Evolutionary conservation across 2,329 filamentous ascomycete genomes (phyloP), one percentile per base, ranked within the genome.

Genomic region (Teratosphaeria zuluensis): DNA sequence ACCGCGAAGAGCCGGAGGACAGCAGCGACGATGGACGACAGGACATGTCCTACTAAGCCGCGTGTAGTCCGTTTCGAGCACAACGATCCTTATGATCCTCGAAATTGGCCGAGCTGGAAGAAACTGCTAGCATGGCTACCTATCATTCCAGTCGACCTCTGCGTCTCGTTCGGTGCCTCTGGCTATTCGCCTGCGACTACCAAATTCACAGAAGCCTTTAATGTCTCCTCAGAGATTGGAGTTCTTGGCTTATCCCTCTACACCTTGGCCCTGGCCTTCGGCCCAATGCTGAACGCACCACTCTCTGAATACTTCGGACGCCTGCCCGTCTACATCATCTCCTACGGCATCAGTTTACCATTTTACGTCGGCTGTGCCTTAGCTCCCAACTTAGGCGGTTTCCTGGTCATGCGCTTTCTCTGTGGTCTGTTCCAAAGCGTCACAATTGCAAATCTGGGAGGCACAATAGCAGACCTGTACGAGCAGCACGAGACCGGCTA

Each of bases 191-290:
- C 77, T 1, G 74, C 71, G 0, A 66, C 70, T 9, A 66, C 60
- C 28, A 73, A 76, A 46, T 77, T 79, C 56, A 70, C 69, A 1
- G 67, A 73, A n/a, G 73, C 75, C 30, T 74, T 78, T 57, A 66
- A 68, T 14, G 68, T 78, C 4, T 72, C 74, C 1, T 63, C 69
- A 9, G 73, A 75, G 42, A 66, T 77, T 19, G 76, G 73, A 1
- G 77, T 75, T 0, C 64, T 80, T 4, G 77, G 77, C 1, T 59
- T 80, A 52, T 77, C 74, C 51, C 32, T 64, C 8, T 79, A 77
- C 57, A 70, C 78, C 14, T 66, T 79, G 12, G 77, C 76, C 0
- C 63, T 79, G 3, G 76, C 76, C 1, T 72, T 78, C 16, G 62
- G 60, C 3, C 58, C 62, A 33, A 61, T 62, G 48, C 24, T 62